These are phyloP conservation scores for Dacryopinax primogenitus DNA, from an alignment of 768 basidiomycete genomes.

Conservation along the genomic window DNA sequence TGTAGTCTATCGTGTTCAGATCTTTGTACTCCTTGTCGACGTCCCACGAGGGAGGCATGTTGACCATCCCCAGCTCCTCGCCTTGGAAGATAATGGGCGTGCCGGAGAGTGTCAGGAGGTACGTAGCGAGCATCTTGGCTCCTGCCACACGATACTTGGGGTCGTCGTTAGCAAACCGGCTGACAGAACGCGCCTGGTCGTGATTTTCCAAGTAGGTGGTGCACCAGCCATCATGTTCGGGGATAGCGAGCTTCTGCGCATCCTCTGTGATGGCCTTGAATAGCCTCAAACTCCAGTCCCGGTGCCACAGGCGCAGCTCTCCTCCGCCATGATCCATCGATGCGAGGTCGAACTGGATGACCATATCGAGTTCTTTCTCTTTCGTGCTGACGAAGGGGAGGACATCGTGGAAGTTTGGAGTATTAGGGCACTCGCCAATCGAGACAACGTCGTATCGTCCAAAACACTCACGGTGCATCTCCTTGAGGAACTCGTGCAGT, in stretches of 20 bases:
- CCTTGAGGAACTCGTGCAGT: conserved; percentile 53
- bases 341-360: conserved; percentile 53
- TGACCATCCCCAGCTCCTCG: conserved; percentile 50
- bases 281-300: conserved; percentile 41
- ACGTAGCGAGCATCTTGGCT: conserved; percentile 51
- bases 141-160: conserved; percentile 41
- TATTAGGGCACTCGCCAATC: conserved; percentile 52
- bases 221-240: conserved; percentile 55
- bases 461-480: conserved; percentile 52
- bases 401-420: conserved; percentile 39
- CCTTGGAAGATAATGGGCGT: conserved; percentile 66
- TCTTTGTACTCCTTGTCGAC: conserved; percentile 59
- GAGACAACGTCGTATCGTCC: conserved; percentile 46
- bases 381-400: conserved; percentile 43
- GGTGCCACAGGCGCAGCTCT: conserved; percentile 30
- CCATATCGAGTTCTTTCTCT: conserved; percentile 49
- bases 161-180: conserved; percentile 54
- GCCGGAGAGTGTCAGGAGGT: conserved; percentile 49
- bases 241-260: conserved; percentile 46
- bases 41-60: conserved; percentile 49
- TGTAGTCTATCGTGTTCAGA: conserved; percentile 48
- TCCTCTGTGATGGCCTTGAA: conserved; percentile 34
- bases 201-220: conserved; percentile 59
- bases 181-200: conserved; percentile 50
- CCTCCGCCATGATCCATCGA: conserved; percentile 38